phyloP scores from a whole-genome alignment of 306 rosid species.

The Lupinus albus region DNA sequence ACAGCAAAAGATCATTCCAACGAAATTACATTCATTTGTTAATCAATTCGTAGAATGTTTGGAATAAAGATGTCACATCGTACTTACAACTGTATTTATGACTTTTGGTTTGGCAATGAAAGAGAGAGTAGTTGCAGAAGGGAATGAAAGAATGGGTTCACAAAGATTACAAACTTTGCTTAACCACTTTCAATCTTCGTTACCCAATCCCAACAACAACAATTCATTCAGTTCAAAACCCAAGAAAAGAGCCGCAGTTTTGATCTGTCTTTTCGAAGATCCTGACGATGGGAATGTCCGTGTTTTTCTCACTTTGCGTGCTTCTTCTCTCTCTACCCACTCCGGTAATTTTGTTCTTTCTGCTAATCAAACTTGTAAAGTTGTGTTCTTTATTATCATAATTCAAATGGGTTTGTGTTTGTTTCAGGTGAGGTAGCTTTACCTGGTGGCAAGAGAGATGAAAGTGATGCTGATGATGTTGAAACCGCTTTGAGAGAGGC shows the following conservation, averaged over 20 bases:
- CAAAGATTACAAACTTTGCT: slow-evolving; percentile 57
- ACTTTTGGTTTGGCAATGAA: no score
- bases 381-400: not conserved
- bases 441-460: slow-evolving; percentile 86
- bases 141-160: no score
- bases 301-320: slow-evolving; percentile 69
- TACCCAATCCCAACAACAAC: not conserved
- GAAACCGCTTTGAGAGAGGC: slow-evolving; percentile 86
- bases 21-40: no score
- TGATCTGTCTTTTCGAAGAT: slow-evolving; percentile 65
- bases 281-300: slow-evolving; percentile 49
- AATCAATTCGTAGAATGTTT: no score
- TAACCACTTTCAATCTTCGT: slow-evolving; percentile 43
- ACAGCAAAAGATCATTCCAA: no score
- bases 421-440: slow-evolving; percentile 81
- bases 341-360: slow-evolving; percentile 51
- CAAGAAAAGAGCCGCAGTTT: slow-evolving; percentile 67
- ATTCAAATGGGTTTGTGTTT: slow-evolving; percentile 18
- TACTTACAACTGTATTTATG: no score
- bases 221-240: slow-evolving; percentile 31
- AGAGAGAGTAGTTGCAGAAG: no score
- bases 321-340: slow-evolving; percentile 74
- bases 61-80: no score
- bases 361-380: not conserved
- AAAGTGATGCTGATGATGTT: slow-evolving; percentile 67